Evolutionary conservation across 176 grass and related monocot genomes (phyloP).

Genomic region (Carex littledalei): DNA sequence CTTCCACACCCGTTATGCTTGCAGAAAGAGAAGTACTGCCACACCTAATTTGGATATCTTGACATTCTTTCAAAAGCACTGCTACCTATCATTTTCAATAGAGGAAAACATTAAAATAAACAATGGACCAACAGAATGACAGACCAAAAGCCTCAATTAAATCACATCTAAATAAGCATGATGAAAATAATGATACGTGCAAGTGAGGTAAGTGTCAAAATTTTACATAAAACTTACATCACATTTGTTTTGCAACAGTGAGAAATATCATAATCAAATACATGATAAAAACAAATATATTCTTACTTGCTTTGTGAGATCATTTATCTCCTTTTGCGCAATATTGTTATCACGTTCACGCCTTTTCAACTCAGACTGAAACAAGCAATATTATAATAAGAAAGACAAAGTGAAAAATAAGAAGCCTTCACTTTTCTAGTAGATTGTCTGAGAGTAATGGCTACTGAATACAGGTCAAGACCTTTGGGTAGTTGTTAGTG

Average conservation of each 20-base stretch:
- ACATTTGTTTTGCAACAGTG: neutral
- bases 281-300: constrained; percentile 5
- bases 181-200: neutral
- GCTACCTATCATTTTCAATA: constrained; percentile 41
- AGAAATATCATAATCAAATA: constrained; percentile 11
- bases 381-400: constrained; percentile 23
- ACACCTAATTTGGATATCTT: constrained; percentile 91
- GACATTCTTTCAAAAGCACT: constrained; percentile 91
- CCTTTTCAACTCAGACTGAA: constrained; percentile 80
- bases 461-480: neutral
- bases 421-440: neutral
- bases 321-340: constrained; percentile 69
- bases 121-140: neutral
- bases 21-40: constrained; percentile 38
- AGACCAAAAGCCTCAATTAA: neutral
- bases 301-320: constrained; percentile 91
- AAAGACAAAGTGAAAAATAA: neutral
- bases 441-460: neutral
- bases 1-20: constrained; percentile 22
- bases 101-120: neutral
- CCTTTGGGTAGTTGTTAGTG: neutral
- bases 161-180: neutral
- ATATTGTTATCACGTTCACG: constrained; percentile 60
- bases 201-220: neutral
- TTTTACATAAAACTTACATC: constrained; percentile 6